Evolutionary conservation across 495 filamentous ascomycete genomes (phyloP), one percentile per base, ranked within the genome.

Genomic region (Tuber brumale): DNA sequence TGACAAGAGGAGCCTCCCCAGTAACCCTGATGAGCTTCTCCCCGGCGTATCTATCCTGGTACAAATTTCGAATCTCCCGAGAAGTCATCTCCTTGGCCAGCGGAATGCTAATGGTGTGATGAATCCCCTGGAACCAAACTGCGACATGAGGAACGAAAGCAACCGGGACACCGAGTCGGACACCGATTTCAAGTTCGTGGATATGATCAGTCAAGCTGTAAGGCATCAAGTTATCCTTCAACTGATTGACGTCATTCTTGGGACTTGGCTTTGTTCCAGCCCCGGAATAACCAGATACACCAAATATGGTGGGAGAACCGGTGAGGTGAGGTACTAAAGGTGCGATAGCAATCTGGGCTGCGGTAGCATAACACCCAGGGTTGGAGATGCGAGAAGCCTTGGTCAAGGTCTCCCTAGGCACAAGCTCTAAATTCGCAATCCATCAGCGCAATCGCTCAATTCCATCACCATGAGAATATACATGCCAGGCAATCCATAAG

Each of bases 111-210:
- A 97, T 94, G 48, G 94, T 92, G 85, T 97, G 94, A 79, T 90
- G 91, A 81, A 99, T 99, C 72, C 95, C 95, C 84, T 96, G 93
- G 89, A 99, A 99, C 95, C 95, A 98, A 39, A 92, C 89, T 27
- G 94, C 94, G 31, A 99, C 95, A 84, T 99, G 95, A 46, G 95
- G 95, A 75, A 96, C 91, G 83, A 99, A 99, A 10, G 93, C 92
- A 39, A 97, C 89, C 69, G 89, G 86, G 31, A 86, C 87, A 69
- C 92, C 93, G 16, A 98, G 88, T 84, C 95, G 94, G 70, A 84
- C 80, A 82, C 89, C 90, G 76, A 98, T 95, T 85, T 99, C 95
- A 73, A 89, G 89, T 87, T 99, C 95, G 85, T 99, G 95, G 78
- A 99, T 93, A 87, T 99, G 95, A 81, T 94, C 94, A 69, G 94